Conservation (phyloP, 805 yeast species). For the Starmerella bombicola region DNA sequence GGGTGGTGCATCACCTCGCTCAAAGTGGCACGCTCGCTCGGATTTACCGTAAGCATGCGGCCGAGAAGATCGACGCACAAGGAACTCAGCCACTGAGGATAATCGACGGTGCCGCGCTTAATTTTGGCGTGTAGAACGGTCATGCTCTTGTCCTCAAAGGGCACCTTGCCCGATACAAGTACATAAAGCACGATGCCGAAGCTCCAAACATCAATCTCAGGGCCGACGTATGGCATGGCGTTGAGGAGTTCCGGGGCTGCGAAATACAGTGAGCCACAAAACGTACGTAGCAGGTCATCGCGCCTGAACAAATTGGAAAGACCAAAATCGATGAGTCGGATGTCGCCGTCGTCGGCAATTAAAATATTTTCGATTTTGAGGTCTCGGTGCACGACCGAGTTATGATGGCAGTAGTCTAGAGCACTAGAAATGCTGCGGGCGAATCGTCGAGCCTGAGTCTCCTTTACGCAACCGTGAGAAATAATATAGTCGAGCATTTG, state of each 20-base stretch:
- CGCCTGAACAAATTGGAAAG: constrained; percentile 74
- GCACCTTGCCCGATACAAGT: constrained; percentile 93
- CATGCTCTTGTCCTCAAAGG: constrained; percentile 91
- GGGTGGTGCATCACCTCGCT: constrained; percentile 76
- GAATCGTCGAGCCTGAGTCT: constrained; percentile 84
- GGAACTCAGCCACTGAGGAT: constrained; percentile 66
- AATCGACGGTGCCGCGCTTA: constrained; percentile 82
- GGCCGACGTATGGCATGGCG: constrained; percentile 88
- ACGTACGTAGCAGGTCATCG: constrained; percentile 66
- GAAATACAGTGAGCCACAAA: constrained; percentile 93
- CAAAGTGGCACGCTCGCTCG: constrained; percentile 63
- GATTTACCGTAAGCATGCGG: constrained; percentile 87
- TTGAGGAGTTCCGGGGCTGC: constrained; percentile 95
- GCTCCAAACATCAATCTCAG: constrained; percentile 97
- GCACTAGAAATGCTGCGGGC: constrained; percentile 93
- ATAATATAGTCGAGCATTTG: constrained; percentile 95
- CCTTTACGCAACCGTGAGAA: constrained; percentile 88
- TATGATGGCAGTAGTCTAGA: constrained; percentile 81
- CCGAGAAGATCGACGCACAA: constrained; percentile 72
- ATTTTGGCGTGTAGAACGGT: constrained; percentile 86
- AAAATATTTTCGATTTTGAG: constrained; percentile 90
- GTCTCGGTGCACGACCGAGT: constrained; percentile 93
- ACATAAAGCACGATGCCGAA: constrained; percentile 95
- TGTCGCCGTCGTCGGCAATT: constrained; percentile 86
- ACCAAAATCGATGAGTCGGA: constrained; percentile 93